Evolutionary conservation across 2,329 filamentous ascomycete genomes (phyloP), one percentile per base, ranked within the genome.

Genomic region (Xylaria digitata): DNA sequence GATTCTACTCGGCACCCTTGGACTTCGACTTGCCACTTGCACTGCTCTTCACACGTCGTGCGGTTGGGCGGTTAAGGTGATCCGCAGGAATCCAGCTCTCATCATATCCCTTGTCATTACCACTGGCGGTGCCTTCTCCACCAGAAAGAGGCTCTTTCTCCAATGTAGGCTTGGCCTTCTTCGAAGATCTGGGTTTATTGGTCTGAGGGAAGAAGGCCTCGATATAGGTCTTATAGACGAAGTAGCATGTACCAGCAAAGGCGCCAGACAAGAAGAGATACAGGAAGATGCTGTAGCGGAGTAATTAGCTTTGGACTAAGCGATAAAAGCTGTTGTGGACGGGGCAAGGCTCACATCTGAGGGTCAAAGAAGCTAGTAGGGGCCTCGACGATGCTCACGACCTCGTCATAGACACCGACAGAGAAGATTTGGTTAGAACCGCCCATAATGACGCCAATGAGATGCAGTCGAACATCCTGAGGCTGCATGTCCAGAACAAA

Each of bases 201-300:
- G 91, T 90, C 85, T 97, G 93, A 55, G 96, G 95, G 86, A 98
- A 97, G 78, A 99, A 92, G 15, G 94, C 90, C 76, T 94, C 92
- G 82, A 99, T 92, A 94, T 95, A 98, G 76, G 95, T 97, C 85
- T 91, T 96, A 88, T 99, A 99, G 83, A 97, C 93, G 82, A 97
- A 97, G 89, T 95, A 97, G 79, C 91, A 88, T 61, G 90, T 93
- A 69, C 92, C 94, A 71, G 82, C 89, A 79, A 97, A 96, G 70
- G 86, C 87, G 69, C 86, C 90, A 61, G 90, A 85, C 74, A 99
- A 91, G 85, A 98, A 90, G 78, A 97, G 86, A 85, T 98, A 98
- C 70, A 99, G 89, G 89, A 99, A 99, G 83, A 98, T 93, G 78
- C 96, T 98, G 62, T 50, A 26, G 17, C 3, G 37, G 45, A 9